These are phyloP conservation scores for Yamadazyma epiphylla DNA, from an alignment of 1,139 yeast genomes.

Conservation along the genomic window DNA sequence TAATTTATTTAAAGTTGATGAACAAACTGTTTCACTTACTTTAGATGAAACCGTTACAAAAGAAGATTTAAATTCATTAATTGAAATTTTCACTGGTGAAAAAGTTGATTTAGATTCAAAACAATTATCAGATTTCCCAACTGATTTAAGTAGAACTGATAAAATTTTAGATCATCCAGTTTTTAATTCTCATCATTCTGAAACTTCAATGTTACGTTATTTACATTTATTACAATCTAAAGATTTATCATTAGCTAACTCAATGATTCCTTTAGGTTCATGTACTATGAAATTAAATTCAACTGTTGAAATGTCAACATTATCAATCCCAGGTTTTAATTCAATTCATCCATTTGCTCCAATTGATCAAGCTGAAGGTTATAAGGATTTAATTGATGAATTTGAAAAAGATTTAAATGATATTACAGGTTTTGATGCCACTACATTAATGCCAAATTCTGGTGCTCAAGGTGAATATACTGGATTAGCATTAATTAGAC, in stretches of 20 bases:
- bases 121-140: slow-evolving; percentile 51
- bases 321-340: slow-evolving; percentile 91
- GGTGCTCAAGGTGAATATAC: slow-evolving; percentile 99
- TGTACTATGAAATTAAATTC: slow-evolving; percentile 98
- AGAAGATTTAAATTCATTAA: slow-evolving; percentile 56
- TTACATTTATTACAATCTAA: slow-evolving; percentile 79
- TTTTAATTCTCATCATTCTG: slow-evolving; percentile 86
- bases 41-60: slow-evolving; percentile 81
- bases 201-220: slow-evolving; percentile 91
- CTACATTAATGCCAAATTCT: slow-evolving; percentile 92
- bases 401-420: slow-evolving; percentile 83
- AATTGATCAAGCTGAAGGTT: slow-evolving; percentile 79
- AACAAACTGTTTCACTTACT: slow-evolving; percentile 62
- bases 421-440: slow-evolving; percentile 92
- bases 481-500: slow-evolving; percentile 82
- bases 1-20: slow-evolving; percentile 71
- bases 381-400: slow-evolving; percentile 67
- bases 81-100: slow-evolving; percentile 52
- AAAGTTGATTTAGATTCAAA: slow-evolving; percentile 13
- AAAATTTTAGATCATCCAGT: slow-evolving; percentile 68
- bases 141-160: slow-evolving; percentile 56
- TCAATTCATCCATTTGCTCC: slow-evolving; percentile 94
- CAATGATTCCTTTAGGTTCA: slow-evolving; percentile 96
- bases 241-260: slow-evolving; percentile 89
- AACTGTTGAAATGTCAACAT: slow-evolving; percentile 90